Base-by-base conservation (phyloP, 768 basidiomycete species). In the Serendipita sp. region DNA sequence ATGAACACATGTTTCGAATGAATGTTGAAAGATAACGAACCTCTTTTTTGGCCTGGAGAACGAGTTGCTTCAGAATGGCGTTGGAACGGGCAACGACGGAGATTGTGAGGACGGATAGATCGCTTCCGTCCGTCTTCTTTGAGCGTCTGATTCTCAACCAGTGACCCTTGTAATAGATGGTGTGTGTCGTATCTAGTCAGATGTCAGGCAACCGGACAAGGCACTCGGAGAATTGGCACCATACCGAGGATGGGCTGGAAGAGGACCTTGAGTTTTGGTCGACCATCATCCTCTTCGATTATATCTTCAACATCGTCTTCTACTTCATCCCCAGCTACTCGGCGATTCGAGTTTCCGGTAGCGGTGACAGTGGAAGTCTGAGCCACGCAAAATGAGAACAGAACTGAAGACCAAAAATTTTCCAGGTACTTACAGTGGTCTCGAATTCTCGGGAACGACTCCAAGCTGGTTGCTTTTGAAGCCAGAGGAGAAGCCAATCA, bases 31-130 rank as follows among this genome's bases (percentile, higher is more conserved):
- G 48, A 10, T 16, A 29, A 36, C 55, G 4, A 23, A 60, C 55
- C 55, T 60, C 86, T 69, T 82, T 83, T 77, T 91, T 91, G n/a
- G 90, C 90, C 69, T 90, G 86, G 27, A 91, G 81, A 46, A 93
- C 87, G 66, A 93, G 85, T 73, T 91, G 86, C 74, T 91, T 91
- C 70, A 92, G 81, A 68, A 91, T 86, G 44, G 81, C 80, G 74
- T 91, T 91, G 65, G 79, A 86, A 53, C 90, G 83, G 3, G 90
- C 89, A 40, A 92, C 85, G 64, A 92, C 89, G 69, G 86, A 87
- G 74, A 91, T 86, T 50, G 86, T 86, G 67, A 91, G 71, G 72
- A 86, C 78, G 74, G 90, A 87, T 69, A 82, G 83, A 45, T 81
- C 81, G 67, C 80, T 81, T n/a, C 78, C 77, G 64, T 88, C 87